Percentiles rank a stretch among this genome's conserved stretches.
These are phyloP conservation scores for Apiotrichum montevideense DNA, from an alignment of 1,284 basidiomycete species.

Conservation along the genomic window DNA sequence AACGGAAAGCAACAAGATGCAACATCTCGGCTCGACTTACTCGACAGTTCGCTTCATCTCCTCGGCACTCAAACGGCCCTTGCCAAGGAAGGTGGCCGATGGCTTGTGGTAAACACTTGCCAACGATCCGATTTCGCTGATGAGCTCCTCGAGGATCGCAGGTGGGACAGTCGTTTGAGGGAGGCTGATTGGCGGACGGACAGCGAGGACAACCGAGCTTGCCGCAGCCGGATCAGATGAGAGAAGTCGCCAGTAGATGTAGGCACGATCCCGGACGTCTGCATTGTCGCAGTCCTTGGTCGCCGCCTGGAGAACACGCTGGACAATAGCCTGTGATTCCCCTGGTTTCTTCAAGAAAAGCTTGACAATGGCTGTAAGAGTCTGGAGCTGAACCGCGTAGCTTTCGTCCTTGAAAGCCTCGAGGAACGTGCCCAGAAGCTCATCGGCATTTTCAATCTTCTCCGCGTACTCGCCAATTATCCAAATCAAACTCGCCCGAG, in stretches of 20 bases:
- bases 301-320: slow-evolving; percentile 92
- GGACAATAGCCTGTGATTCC: slow-evolving; percentile 81
- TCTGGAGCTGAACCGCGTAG: slow-evolving; percentile 72
- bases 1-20: slow-evolving; percentile 5
- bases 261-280: slow-evolving; percentile 87
- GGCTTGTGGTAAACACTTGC: slow-evolving; percentile 97
- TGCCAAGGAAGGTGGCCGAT: slow-evolving; percentile 80
- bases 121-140: slow-evolving; percentile 77
- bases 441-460: slow-evolving; percentile 91
- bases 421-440: slow-evolving; percentile 85
- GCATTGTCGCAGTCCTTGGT: slow-evolving; percentile 98
- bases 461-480: slow-evolving; percentile 96
- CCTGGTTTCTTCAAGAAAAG: slow-evolving; percentile 93
- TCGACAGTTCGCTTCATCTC: slow-evolving; percentile 65
- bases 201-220: slow-evolving; percentile 87
- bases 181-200: slow-evolving; percentile 86
- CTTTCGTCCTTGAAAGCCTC: slow-evolving; percentile 94
- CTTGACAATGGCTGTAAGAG: slow-evolving; percentile 93
- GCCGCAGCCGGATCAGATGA: slow-evolving; percentile 90
- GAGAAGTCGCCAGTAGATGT: slow-evolving; percentile 92
- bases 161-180: slow-evolving; percentile 84
- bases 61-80: slow-evolving; percentile 76
- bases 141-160: slow-evolving; percentile 84
- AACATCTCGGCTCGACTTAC: slow-evolving; percentile 45
- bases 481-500: slow-evolving; percentile 97